Percentiles rank a stretch among this genome's conserved stretches.
These are phyloP conservation scores for Austroboletus eburneus DNA, from an alignment of 768 basidiomycete species.

Conservation along the genomic window DNA sequence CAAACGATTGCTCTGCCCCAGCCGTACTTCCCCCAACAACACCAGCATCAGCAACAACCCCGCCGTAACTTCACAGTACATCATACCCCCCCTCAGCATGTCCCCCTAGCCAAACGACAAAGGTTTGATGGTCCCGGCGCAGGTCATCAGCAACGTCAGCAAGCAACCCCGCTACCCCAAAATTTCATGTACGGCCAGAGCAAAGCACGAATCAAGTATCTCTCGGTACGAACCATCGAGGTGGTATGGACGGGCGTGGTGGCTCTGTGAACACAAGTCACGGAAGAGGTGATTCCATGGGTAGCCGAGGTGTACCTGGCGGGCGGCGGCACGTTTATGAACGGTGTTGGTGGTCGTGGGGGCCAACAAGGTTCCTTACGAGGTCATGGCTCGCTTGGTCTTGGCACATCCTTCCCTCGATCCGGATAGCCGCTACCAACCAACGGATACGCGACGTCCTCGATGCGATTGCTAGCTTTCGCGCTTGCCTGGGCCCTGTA, in stretches of 20 bases:
- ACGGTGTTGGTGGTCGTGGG: conserved; percentile 39
- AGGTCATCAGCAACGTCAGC: conserved; percentile 41
- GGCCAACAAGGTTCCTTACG: conserved; percentile 49
- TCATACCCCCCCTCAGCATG: conserved; percentile 70
- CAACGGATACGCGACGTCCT: too few relatives aligned
- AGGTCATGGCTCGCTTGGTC: conserved; percentile 61
- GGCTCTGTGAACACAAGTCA: conserved; percentile 30
- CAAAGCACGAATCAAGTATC: conserved; percentile 40
- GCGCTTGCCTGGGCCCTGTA: too few relatives aligned
- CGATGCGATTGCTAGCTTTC: too few relatives aligned
- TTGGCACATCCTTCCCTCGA: too few relatives aligned
- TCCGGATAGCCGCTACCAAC: too few relatives aligned
- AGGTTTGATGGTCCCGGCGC: conserved; percentile 78
- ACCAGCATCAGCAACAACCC: conserved; percentile 38
- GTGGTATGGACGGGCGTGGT: conserved; percentile 44
- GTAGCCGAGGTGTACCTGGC: conserved; percentile 42
- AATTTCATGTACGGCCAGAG: conserved; percentile 28
- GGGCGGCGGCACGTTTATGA: conserved; percentile 34
- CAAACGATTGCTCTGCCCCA: conserved; percentile 38
- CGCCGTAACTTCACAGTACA: conserved; percentile 48
- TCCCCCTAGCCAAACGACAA: conserved; percentile 90
- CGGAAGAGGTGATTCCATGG: conserved; percentile 50
- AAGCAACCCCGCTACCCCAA: conserved; percentile 45
- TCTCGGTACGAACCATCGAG: conserved; percentile 41
- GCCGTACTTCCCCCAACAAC: conserved; percentile 38